Base-by-base conservation (phyloP, 2,329 filamentous ascomycete species). In the Pseudogymnoascus sp. region DNA sequence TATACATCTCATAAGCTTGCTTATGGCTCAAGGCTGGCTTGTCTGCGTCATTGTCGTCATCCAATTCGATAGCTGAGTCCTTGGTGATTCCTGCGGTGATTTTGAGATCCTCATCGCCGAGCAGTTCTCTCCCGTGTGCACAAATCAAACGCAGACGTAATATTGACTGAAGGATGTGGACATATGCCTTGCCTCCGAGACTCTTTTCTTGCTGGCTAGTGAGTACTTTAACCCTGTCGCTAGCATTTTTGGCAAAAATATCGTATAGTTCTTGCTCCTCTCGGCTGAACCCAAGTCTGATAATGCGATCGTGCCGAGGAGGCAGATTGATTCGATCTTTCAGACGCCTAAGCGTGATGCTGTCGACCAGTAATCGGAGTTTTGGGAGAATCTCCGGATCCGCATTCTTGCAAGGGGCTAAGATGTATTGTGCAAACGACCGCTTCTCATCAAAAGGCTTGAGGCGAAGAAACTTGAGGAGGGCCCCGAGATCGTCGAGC, bases 281-380 rank as follows among this genome's bases (percentile, higher is more conserved):
- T 2, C 82, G 79, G 7, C 84, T 87, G 72, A 97, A 97, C 1
- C 89, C 79, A 4, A 99, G 84, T 65, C 79, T 83, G 5, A 93
- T 79, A 9, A 93, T 82, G 10, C 87, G 78, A 71, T 97, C 93
- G 10, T 83, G 81, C 17, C 91, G 86, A 21, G 82, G 80, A 1
- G 91, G 90, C 1, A 99, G 79, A 69, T 96, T 82, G 65, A 97
- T 93, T 75, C 88, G 92, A 74, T 97, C 91, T 75, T 97, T 97
- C 35, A 95, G 81, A 21, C 95, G 90, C 26, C 95, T 88, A 9
- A 99, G 80, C 0, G 95, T 97, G 68, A 99, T 89, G n/a, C 90
- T 95, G 72, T 96, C 91, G 7, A 99, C 93, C 0, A 99, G 83
- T 10, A 97, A 82, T 31, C 93, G 89, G 33, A 99, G 80, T 72